Conservation (phyloP, 257 asterid species). For the Fraxinus excelsior region DNA sequence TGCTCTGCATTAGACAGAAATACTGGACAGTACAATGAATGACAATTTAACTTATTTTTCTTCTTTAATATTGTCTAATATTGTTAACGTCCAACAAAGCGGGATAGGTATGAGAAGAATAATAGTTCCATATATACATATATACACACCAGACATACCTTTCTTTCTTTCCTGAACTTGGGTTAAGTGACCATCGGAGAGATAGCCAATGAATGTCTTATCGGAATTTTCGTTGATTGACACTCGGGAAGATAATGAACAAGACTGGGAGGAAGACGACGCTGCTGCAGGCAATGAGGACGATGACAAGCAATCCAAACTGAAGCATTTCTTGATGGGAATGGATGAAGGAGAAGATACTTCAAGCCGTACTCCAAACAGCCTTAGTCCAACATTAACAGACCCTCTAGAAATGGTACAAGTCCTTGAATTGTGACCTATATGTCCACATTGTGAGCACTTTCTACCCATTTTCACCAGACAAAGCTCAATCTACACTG, state of each 20-base stretch:
- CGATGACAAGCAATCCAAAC: slow-evolving; percentile 57
- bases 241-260: slow-evolving; percentile 39
- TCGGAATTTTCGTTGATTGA: slow-evolving; percentile 34
- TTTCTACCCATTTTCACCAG: slow-evolving; percentile 70
- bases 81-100: not conserved
- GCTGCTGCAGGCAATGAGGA: slow-evolving; percentile 28
- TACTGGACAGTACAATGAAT: not conserved
- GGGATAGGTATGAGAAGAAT: not conserved
- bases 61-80: not conserved
- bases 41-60: not conserved
- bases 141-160: slow-evolving; percentile 43
- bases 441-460: slow-evolving; percentile 85
- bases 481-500: not conserved
- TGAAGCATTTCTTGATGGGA: slow-evolving; percentile 68
- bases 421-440: slow-evolving; percentile 90
- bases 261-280: slow-evolving; percentile 41
- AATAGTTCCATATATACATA: not conserved
- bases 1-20: not conserved
- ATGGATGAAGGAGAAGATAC: slow-evolving; percentile 30
- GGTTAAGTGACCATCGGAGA: slow-evolving; percentile 55
- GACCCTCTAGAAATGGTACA: slow-evolving; percentile 42
- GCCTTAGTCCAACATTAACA: slow-evolving; percentile 41
- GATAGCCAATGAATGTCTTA: slow-evolving; percentile 44
- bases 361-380: slow-evolving; percentile 78
- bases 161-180: slow-evolving; percentile 56